phyloP scores from a whole-genome alignment of 2,329 filamentous ascomycete species.

The Blumeria hordei region DNA sequence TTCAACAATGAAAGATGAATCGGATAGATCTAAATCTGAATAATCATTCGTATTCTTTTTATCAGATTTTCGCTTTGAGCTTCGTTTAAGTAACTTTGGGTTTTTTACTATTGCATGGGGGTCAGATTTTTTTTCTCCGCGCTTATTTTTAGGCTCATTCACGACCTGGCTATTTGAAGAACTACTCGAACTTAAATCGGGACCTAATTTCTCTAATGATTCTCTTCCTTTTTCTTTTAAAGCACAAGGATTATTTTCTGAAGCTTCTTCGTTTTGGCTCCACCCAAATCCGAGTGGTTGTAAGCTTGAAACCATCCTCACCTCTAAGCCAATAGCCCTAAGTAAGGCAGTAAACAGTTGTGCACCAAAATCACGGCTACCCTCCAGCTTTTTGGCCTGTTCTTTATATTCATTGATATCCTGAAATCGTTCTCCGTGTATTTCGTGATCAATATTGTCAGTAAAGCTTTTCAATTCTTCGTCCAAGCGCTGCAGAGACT shows the following conservation, averaged over 20 bases:
- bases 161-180: not conserved
- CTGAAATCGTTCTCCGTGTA: slow-evolving; percentile 56
- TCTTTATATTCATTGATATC: slow-evolving; percentile 41
- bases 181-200: not conserved
- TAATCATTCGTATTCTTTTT: slow-evolving; percentile 17
- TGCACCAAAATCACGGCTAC: slow-evolving; percentile 68
- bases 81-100: not conserved
- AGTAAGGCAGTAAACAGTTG: slow-evolving; percentile 77
- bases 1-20: slow-evolving; percentile 25
- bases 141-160: not conserved
- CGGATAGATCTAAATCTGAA: slow-evolving; percentile 24
- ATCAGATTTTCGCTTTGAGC: not conserved
- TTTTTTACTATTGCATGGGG: not conserved
- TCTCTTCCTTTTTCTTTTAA: slow-evolving; percentile 7
- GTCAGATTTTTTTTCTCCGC: not conserved
- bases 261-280: slow-evolving; percentile 64
- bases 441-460: slow-evolving; percentile 32
- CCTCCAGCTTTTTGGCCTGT: slow-evolving; percentile 43
- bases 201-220: not conserved
- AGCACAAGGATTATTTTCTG: slow-evolving; percentile 15
- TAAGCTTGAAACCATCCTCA: slow-evolving; percentile 60
- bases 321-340: slow-evolving; percentile 57
- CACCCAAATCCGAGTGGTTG: slow-evolving; percentile 80
- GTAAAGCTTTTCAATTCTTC: slow-evolving; percentile 48
- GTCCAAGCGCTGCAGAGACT: slow-evolving; percentile 49